Conservation (phyloP, 257 asterid genomes). For the Catharanthus roseus region DNA sequence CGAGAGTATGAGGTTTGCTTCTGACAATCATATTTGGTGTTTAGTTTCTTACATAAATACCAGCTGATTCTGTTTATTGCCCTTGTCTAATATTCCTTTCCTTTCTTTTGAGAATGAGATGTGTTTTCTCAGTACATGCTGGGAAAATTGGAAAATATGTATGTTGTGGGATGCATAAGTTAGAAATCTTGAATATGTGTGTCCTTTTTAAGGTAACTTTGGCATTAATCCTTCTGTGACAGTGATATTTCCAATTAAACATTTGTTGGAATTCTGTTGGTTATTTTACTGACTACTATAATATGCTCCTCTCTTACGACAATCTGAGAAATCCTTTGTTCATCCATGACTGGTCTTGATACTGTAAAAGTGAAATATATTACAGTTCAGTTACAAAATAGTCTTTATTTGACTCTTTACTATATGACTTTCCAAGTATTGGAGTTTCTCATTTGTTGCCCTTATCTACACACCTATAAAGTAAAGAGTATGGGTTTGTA, state of each 20-base stretch:
- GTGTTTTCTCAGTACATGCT: neutral
- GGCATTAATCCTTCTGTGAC: neutral
- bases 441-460: no score
- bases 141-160: neutral
- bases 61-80: neutral
- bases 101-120: neutral
- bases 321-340: no score
- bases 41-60: neutral
- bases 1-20: constrained; percentile 86
- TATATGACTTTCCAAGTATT: no score
- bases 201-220: neutral
- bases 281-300: no score
- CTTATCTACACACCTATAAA: no score
- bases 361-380: no score
- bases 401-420: no score
- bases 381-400: no score
- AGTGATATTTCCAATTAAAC: neutral
- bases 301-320: no score
- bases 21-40: neutral
- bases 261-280: no score
- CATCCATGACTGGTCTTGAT: no score
- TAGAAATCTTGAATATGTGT: neutral
- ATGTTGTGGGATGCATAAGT: neutral
- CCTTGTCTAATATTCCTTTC: neutral
- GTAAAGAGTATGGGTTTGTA: no score